Conservation (phyloP, 2,329 filamentous ascomycete genomes). For the Helminthosporium solani region DNA sequence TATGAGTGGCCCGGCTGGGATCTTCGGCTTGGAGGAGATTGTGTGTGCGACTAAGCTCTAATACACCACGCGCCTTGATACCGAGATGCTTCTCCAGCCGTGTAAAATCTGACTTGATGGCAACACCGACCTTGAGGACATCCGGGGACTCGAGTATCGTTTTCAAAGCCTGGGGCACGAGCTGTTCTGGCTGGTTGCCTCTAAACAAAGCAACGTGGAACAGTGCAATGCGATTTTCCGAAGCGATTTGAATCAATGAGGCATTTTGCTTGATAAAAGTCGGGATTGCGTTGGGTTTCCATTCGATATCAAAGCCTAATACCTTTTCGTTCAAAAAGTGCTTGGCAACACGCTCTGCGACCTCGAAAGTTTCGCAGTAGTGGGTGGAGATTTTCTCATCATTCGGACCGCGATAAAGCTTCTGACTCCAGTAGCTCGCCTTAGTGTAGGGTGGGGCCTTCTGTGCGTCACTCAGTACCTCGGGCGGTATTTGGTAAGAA, state of each 20-base stretch:
- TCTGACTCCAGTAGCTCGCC: constrained; percentile 64
- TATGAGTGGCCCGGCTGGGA: constrained; percentile 54
- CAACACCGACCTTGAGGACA: constrained; percentile 75
- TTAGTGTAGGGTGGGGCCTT: constrained; percentile 30
- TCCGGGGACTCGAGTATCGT: constrained; percentile 69
- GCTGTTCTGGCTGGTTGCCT: constrained; percentile 47
- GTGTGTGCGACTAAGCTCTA: constrained; percentile 83
- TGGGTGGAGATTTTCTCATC: constrained; percentile 65
- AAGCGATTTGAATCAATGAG: constrained; percentile 81
- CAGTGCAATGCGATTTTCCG: constrained; percentile 71
- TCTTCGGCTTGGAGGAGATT: constrained; percentile 60
- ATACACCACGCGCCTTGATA: constrained; percentile 65
- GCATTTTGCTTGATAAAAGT: constrained; percentile 74
- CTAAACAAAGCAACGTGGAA: constrained; percentile 68
- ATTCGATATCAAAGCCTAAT: constrained; percentile 89
- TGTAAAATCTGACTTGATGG: constrained; percentile 63
- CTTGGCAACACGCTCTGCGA: constrained; percentile 66
- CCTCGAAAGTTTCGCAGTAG: constrained; percentile 70
- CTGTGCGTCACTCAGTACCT: constrained; percentile 29
- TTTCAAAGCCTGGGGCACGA: constrained; percentile 69
- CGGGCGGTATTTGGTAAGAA: constrained; percentile 35
- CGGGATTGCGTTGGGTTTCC: constrained; percentile 54
- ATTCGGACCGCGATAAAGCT: constrained; percentile 61
- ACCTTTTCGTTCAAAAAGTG: constrained; percentile 69
- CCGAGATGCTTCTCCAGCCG: constrained; percentile 62